Base-by-base conservation (phyloP, 169 alveolate genomes). In the Plasmodium fragile region DNA sequence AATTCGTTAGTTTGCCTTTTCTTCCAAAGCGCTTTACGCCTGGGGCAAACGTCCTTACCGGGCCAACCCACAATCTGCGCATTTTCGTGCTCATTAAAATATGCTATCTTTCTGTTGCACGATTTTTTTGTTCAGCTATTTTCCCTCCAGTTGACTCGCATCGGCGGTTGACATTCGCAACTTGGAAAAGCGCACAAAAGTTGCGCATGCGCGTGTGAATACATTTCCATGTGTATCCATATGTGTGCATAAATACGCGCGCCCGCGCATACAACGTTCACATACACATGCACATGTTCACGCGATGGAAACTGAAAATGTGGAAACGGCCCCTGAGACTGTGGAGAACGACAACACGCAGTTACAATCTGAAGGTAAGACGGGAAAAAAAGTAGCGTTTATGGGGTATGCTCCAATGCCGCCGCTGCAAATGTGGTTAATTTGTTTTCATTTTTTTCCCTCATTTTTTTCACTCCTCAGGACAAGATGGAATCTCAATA, bases 221-320 rank as follows among this genome's bases (percentile, higher is more conserved):
- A 65, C 36, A 65, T 65, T 8, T 65, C 6, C 75, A 65, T 65
- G n/a, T 65, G 36, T 65, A 65, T 65, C 13, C 36, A 65, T 22
- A 59, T 65, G 36, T 65, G n/a, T 65, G 36, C 75, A 22, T 65
- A 18, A 25, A 28, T 22, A 28, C 36, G 75, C n/a, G 13, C 16
- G 18, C 32, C 25, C 73, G 3, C 73, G 13, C 73, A 28, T n/a
- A n/a, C n/a, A 65, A 65, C 36, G 39, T 65, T 65, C 11, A 65
- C 75, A 65, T 6, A 0, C 13, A 30, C 25, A 69, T 70, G 43
- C 34, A 34, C 59, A 84, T 65, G 52, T 79, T 77, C 69, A 5
- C 22, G 70, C 25, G 65, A 90, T 90, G 92, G 92, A 39, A 18
- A 11, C 83, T 90, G 78, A 75, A 90, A 71, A 90, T 49, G 39